phyloP scores from a whole-genome alignment of 2,329 filamentous ascomycete species.

The Kalaharituber pfeilii region DNA sequence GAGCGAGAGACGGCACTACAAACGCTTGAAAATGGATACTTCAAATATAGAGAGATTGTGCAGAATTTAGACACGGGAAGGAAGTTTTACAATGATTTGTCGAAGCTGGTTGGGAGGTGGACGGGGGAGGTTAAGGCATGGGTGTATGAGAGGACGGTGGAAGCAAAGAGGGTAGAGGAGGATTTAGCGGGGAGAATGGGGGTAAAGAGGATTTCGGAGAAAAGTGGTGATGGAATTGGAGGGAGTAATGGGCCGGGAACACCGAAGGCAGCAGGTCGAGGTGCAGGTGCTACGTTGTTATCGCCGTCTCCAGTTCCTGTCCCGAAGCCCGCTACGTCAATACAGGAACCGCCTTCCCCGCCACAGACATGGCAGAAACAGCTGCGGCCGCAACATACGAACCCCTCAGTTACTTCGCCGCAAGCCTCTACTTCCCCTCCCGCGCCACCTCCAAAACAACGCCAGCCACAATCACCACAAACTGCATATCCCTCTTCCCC shows the following conservation, averaged over 20 bases:
- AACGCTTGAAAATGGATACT: slow-evolving; percentile 73
- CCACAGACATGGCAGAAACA: slow-evolving; percentile 12
- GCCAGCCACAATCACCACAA: not conserved
- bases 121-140: slow-evolving; percentile 64
- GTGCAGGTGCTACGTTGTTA: not conserved
- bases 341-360: slow-evolving; percentile 13
- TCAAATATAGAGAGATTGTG: slow-evolving; percentile 92
- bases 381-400: not conserved
- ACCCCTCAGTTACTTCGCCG: no score
- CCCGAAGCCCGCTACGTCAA: slow-evolving; percentile 8
- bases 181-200: slow-evolving; percentile 29
- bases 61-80: slow-evolving; percentile 77
- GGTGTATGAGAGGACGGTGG: slow-evolving; percentile 60
- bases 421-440: not conserved
- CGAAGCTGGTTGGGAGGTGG: slow-evolving; percentile 70
- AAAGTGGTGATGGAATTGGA: slow-evolving; percentile 3
- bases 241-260: not conserved
- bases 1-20: slow-evolving; percentile 80
- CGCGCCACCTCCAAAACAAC: not conserved
- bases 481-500: no score
- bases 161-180: slow-evolving; percentile 64
- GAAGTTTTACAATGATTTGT: slow-evolving; percentile 94
- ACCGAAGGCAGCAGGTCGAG: not conserved
- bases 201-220: not conserved
- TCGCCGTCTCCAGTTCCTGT: slow-evolving; percentile 9